Base-by-base conservation (phyloP, 306 rosid genomes). In the Alnus rubra region DNA sequence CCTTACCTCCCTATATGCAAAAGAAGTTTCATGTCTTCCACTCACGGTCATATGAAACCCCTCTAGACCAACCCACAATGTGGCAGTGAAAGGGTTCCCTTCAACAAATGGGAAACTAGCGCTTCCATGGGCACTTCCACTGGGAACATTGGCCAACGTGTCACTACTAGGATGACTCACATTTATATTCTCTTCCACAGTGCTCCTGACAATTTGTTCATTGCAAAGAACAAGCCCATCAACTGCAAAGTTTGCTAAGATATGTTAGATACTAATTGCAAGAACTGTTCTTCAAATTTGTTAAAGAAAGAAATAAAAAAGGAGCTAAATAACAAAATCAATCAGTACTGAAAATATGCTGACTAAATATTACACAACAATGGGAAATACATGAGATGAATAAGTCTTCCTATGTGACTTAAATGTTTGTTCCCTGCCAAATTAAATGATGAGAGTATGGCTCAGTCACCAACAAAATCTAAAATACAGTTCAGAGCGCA, bases 1-100 rank as follows among this genome's bases (percentile, higher is more conserved):
- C 82, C 93, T 84, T 94, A 94, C 98, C 97, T 92, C 97, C 90
- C 98, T 84, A 85, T 89, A 92, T 30, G 92, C 91, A 81, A 95
- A 95, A 76, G 98, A 92, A 58, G 98, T 95, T 83, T 92, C 98
- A 33, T 92, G 98, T 74, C 98, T 87, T 83, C 98, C 98, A 78
- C 87, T 91, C 71, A 95, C 94, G 19, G 97, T 92, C 93, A 92
- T 84, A 84, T 95, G 98, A 79, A 91, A 95, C 82, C 98, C 98
- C 87, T 92, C 98, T 59, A 85, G 79, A 83, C 97, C 98, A 82
- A 84, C 86, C 97, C 97, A 88, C 80, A 92, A 73, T 42, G 98
- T 91, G 77, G 97, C 91, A 82, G 92, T 88, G 86, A 94, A 94
- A 74, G 94, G 93, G 81, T 87, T 88, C 74, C 91, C 94, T 87